Evolutionary conservation across 257 asterid species (phyloP), one percentile per base, ranked within the genome.

Genomic region (Ballota nigra): DNA sequence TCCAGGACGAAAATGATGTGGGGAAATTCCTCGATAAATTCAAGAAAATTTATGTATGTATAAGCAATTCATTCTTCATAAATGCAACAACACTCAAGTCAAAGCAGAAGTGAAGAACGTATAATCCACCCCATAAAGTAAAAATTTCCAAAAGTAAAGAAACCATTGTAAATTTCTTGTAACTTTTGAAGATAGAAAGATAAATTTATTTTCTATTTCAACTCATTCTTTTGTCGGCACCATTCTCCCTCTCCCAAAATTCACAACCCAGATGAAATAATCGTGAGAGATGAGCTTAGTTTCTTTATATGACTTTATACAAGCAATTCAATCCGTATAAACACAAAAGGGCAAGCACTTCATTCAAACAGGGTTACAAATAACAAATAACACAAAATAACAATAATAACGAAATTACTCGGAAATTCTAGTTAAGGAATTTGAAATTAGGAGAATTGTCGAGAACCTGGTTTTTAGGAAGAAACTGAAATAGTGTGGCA

Each of bases 241-340:
- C 22, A 47, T 47, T 47, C 22, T 47, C 8, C 11, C 8, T 16
- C n/a, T n/a, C n/a, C 55, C 55, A 5, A 47, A 47, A 47, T 47
- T 47, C 61, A 31, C 69, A 33, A 36, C 65, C 75, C 69, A 36
- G 58, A 68, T 43, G 22, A 58, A 52, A 59, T 22, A 26, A 31
- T 43, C 55, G 8, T 28, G 15, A 16, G 15, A 28, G 2, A 20
- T 7, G 68, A 20, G 26, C 49, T 56, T 8, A 11, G 20, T 57
- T 65, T 26, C 34, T 7, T 34, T 38, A 69, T 24, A 36, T 23
- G 56, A 67, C 4, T 38, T n/a, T 11, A 20, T 22, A 9, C 19
- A 56, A 29, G 11, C 20, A 8, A 58, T 67, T 43, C 33, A 10
- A 43, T 26, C 8, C 16, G 51, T 4, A 62, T 0, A 34, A 49